Base-by-base conservation (phyloP, 2,329 filamentous ascomycete species). In the Chaetothyriales sp. region DNA sequence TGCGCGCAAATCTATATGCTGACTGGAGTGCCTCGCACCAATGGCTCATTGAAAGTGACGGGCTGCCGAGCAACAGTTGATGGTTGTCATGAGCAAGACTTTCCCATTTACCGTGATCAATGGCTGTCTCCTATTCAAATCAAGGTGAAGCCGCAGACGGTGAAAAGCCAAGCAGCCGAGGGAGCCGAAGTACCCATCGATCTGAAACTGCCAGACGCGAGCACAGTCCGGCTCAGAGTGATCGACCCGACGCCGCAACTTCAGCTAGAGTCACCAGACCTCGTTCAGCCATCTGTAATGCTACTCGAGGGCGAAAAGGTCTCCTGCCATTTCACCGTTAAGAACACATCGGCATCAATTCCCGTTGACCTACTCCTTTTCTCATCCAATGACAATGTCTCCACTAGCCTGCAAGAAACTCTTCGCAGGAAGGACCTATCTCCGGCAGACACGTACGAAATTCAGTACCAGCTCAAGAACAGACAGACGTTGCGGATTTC, bases 321-420 rank as follows among this genome's bases (percentile, higher is more conserved):
- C 60, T 73, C 73, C 0, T 94, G 97, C 63, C 83, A 79, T 0
- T 76, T 95, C 15, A 89, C 85, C 0, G 70, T 97, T 13, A 78
- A 85, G 58, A 98, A 98, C 58, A 73, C 80, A 7, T 92, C 88
- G 0, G 59, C 54, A 18, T 65, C 74, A 0, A 89, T 84, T 1
- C 74, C 86, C 1, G 86, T 87, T 1, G 87, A 95, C 63, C 83
- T 97, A 51, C 71, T 95, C 37, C 75, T 92, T 22, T 88, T 95
- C 54, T 89, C 87, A 0, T 94, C 94, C 65, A 83, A 89, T 60
- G 89, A 95, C 68, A 94, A 89, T 0, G 89, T 88, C 0, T 87
- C 88, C 56, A 77, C 76, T 5, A 81, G 86, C 7, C 73, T 95
- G 15, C 86, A 90, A 61, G 74, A 81, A 37, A 86, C 86, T 0